Base-by-base conservation (phyloP, 108 stramenopile species). In the Seminavis robusta region DNA sequence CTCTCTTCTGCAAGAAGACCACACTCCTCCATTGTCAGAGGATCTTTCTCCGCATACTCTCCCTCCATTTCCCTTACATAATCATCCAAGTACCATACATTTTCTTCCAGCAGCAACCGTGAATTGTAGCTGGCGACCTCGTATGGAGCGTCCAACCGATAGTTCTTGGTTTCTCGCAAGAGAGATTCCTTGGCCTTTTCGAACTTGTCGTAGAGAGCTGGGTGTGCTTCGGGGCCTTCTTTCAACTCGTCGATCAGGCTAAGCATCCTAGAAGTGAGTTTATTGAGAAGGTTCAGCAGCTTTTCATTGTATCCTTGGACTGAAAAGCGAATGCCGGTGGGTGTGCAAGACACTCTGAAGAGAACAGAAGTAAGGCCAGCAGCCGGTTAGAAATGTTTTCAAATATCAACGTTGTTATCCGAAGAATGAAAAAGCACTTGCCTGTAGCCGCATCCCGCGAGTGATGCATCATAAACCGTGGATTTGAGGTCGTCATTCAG, bases 231-330 rank as follows among this genome's bases (percentile, higher is more conserved):
- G 28, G 76, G 69, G 13, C 86, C 90, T 42, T 79, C 73, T 53
- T 86, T 86, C 84, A 94, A 70, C 50, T 94, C 86, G 20, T 80
- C 67, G 50, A 90, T 86, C 42, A 94, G 56, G 49, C 77, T 88
- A 7, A 73, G 65, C 52, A 94, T 94, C 10, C 88, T 70, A 6
- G 43, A 61, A 26, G 83, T 89, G 0, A 94, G 66, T 0, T 78
- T 82, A 39, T 90, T 86, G 24, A 94, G 53, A n/a, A 94, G 67
- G 46, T 77, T 66, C 10, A 79, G 81, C 13, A 94, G 47, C 65
- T 94, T 94, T 46, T 94, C 88, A 0, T 86, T 88, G 53, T 84
- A 94, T 2, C 92, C 92, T 55, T 65, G 67, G 3, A 90, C 86
- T 10, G 82, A 76, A 45, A 94, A 45, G 5, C 72, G 63, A 42